A percentile compares a stretch with the other conserved stretches of the same genome.
Evolutionary conservation across 768 basidiomycete genomes (phyloP).

Genomic region (Botryobasidium botryosum): DNA sequence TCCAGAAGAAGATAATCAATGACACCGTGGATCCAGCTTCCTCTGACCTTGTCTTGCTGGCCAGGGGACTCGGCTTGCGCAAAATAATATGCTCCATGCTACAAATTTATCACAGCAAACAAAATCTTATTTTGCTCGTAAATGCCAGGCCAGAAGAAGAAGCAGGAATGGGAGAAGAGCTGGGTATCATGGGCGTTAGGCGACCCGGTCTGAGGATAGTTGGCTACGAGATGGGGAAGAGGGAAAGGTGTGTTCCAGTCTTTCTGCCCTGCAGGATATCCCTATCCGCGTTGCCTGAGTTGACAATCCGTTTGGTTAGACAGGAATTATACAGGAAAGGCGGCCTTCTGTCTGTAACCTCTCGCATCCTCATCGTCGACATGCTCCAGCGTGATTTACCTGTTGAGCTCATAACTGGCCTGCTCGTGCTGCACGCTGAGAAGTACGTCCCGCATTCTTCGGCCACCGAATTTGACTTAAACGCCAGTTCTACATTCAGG

Average conservation of each 20-base stretch:
- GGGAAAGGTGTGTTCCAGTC: slow-evolving; percentile 47
- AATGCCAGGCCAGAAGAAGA: slow-evolving; percentile 77
- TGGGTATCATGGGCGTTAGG: slow-evolving; percentile 81
- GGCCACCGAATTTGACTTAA: not conserved
- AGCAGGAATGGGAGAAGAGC: slow-evolving; percentile 76
- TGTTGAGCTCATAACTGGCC: slow-evolving; percentile 68
- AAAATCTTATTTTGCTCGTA: slow-evolving; percentile 69
- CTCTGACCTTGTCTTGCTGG: slow-evolving; percentile 43
- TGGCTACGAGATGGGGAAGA: slow-evolving; percentile 60
- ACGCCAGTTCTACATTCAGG: slow-evolving; percentile 25
- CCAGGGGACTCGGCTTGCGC: slow-evolving; percentile 80
- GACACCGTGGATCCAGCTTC: slow-evolving; percentile 22
- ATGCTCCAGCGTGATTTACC: slow-evolving; percentile 81
- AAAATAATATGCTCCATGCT: slow-evolving; percentile 70
- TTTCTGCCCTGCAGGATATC: not conserved
- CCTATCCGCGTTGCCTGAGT: not conserved
- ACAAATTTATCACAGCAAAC: slow-evolving; percentile 80
- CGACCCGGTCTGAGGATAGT: slow-evolving; percentile 72
- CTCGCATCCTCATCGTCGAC: slow-evolving; percentile 87
- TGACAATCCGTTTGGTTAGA: slow-evolving; percentile 25
- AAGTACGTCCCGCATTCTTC: slow-evolving; percentile 31
- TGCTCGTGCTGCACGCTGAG: slow-evolving; percentile 84
- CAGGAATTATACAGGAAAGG: slow-evolving; percentile 76
- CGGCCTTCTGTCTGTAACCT: slow-evolving; percentile 82
- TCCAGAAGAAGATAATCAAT: slow-evolving; percentile 22